phyloP scores from a whole-genome alignment of 768 basidiomycete species.

The Calocera viscosa region DNA sequence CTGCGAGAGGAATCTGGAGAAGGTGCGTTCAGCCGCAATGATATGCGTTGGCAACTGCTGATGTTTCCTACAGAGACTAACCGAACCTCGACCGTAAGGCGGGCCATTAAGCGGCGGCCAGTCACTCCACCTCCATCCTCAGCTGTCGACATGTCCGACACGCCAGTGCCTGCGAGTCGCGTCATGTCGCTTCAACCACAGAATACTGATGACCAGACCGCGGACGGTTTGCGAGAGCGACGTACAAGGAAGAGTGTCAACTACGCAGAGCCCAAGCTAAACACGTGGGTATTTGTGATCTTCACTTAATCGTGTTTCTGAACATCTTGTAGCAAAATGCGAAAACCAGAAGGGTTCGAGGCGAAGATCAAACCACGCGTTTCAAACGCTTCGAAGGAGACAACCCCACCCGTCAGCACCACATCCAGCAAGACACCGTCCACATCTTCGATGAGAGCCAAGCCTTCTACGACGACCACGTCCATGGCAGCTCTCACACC shows the following conservation, averaged over 20 bases:
- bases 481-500: not conserved
- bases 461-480: not conserved
- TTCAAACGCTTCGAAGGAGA: not conserved
- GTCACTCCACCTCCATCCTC: not conserved
- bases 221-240: not conserved
- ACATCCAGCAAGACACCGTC: not conserved
- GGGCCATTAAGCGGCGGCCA: not conserved
- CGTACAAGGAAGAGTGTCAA: constrained; percentile 62
- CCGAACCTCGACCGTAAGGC: not conserved
- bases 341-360: constrained; percentile 48
- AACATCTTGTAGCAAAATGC: constrained; percentile 56
- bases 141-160: not conserved
- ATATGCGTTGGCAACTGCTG: not conserved
- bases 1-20: not conserved
- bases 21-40: not conserved
- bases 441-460: not conserved
- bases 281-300: constrained; percentile 46
- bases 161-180: not conserved
- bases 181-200: not conserved
- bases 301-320: not conserved
- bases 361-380: not conserved
- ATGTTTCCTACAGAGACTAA: not conserved
- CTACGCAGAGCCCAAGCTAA: constrained; percentile 77
- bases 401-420: not conserved
- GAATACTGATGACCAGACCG: not conserved